Evolutionary conservation across 2,329 filamentous ascomycete genomes (phyloP), one percentile per base, ranked within the genome.

Genomic region (Exophiala calicioides): DNA sequence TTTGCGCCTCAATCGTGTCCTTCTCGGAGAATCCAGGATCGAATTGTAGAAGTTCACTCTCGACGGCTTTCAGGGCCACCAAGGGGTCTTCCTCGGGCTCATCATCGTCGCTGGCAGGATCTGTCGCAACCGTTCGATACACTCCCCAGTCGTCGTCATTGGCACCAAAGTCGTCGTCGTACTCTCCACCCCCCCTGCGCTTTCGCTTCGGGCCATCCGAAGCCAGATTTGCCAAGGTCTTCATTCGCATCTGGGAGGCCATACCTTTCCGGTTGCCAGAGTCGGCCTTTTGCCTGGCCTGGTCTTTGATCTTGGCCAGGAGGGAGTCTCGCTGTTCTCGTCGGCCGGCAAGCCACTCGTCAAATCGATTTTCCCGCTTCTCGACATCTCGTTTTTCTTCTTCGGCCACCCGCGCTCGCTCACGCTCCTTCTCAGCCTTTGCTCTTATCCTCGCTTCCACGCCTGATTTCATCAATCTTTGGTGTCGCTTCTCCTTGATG

Each of bases 111-210:
- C 77, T 77, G 12, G 80, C 80, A 5, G 86, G 85, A 39, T 89
- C 90, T 1, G 87, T 89, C 2, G 89, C 88, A 47, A 97, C 94
- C 30, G 88, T 88, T 42, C 93, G 85, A 68, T 98, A 98, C 10
- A 98, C 89, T 47, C 89, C 89, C 93, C 93, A 98, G 67, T 98
- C 93, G 47, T 94, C 90, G 62, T 98, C 93, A 66, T 98, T 91
- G 38, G 90, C 90, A 46, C 93, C 93, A 63, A 98, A 98, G 50
- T 88, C 90, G 64, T 98, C 93, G 60, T 98, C 93, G 63, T 97
- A 91, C 3, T 85, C 88, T n/a, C 57, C 58, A 5, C 89, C 90
- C 13, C 90, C 83, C 10, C 89, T 78, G 46, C 91, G 81, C 68
- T 95, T 94, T 66, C 90, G 90, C 55, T 76, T 76, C 5, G 91